These are phyloP conservation scores for Sugiyamaella xylanicola DNA, from an alignment of 1,139 yeast genomes.

Conservation along the genomic window DNA sequence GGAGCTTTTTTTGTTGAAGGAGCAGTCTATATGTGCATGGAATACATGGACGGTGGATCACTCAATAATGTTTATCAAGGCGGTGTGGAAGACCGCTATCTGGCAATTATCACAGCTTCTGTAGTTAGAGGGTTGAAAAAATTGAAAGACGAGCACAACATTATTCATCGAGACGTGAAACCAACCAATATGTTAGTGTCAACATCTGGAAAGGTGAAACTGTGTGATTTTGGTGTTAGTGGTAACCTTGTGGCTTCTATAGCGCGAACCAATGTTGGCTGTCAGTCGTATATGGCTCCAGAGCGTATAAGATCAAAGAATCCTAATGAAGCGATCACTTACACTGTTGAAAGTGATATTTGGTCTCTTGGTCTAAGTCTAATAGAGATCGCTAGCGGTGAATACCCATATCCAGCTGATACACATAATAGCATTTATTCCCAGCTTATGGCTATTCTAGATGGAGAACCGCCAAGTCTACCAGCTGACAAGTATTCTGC, in stretches of 20 bases:
- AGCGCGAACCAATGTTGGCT: constrained; percentile 95
- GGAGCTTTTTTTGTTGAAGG: constrained; percentile 98
- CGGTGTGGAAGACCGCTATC: constrained; percentile 78
- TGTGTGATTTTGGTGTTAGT: constrained; percentile 95
- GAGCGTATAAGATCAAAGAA: constrained; percentile 75
- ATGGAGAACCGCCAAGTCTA: constrained; percentile 88
- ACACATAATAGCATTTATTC: constrained; percentile 87
- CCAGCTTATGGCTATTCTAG: constrained; percentile 93
- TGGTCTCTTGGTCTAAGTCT: constrained; percentile 95
- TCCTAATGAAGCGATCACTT: constrained; percentile 63
- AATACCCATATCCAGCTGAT: constrained; percentile 94
- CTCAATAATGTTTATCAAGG: constrained; percentile 79
- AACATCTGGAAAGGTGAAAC: constrained; percentile 79
- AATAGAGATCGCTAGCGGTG: constrained; percentile 85
- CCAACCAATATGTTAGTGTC: constrained; percentile 89
- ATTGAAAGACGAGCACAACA: constrained; percentile 84
- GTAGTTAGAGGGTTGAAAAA: constrained; percentile 83
- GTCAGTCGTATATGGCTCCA: constrained; percentile 99
- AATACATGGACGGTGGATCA: constrained; percentile 97
- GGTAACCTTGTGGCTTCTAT: constrained; percentile 95
- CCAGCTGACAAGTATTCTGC: constrained; percentile 59
- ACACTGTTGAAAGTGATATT: constrained; percentile 92
- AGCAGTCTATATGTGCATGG: constrained; percentile 98
- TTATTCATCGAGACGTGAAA: constrained; percentile 95
- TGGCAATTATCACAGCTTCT: constrained; percentile 79